phyloP scores from a whole-genome alignment of 352 stramenopile genomes.

The Phytophthora pluvialis region DNA sequence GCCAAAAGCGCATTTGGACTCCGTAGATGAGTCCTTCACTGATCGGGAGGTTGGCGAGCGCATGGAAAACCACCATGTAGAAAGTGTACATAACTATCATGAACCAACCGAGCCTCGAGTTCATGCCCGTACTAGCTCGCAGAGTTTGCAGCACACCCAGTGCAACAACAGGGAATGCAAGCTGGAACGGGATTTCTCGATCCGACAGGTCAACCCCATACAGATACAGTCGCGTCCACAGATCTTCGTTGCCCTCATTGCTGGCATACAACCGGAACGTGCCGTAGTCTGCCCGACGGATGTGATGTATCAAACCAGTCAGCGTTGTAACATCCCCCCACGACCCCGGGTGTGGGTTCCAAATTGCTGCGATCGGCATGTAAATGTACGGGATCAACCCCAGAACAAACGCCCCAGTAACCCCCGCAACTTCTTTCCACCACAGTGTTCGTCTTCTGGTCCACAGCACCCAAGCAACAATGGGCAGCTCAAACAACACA shows the following conservation, averaged over 20 bases:
- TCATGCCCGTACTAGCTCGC: conserved; percentile 17
- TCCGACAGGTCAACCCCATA: conserved; percentile 78
- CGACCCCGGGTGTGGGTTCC: conserved; percentile 84
- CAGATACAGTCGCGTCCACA: conserved; percentile 69
- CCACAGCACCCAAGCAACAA: conserved; percentile 83
- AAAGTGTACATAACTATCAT: conserved; percentile 69
- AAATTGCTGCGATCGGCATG: conserved; percentile 76
- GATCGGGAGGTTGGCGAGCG: conserved; percentile 94
- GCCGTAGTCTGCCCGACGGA: conserved; percentile 93
- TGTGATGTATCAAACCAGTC: conserved; percentile 90
- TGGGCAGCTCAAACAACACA: conserved; percentile 91
- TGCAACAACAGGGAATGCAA: conserved; percentile 46
- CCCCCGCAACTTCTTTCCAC: conserved; percentile 43
- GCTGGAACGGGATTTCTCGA: conserved; percentile 54
- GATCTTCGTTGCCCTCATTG: conserved; percentile 60
- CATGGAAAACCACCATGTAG: conserved; percentile 96
- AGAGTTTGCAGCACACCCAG: conserved; percentile 42
- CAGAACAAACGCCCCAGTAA: conserved; percentile 67
- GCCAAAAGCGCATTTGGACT: conserved; percentile 95
- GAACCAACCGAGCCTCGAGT: conserved; percentile 21
- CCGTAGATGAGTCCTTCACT: conserved; percentile 92
- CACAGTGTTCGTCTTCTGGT: conserved; percentile 41
- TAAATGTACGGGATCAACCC: conserved; percentile 90
- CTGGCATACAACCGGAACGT: conserved; percentile 93
- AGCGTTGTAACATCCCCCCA: conserved; percentile 93